Evolutionary conservation across 192 early-diverging fungal species (phyloP).

Genomic region (Helicostylum pulchrum): DNA sequence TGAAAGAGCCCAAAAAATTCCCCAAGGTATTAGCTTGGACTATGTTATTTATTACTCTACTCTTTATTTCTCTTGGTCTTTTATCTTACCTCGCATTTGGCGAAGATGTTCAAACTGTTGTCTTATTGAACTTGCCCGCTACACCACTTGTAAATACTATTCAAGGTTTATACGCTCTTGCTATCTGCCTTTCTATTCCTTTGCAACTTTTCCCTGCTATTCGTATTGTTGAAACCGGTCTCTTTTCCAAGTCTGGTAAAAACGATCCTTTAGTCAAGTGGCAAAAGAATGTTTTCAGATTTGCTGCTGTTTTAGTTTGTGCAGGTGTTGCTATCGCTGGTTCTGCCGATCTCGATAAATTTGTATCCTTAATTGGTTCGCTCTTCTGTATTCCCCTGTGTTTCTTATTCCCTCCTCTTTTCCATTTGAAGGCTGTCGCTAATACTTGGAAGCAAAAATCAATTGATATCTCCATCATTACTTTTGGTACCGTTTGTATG

Average conservation of each 20-base stretch:
- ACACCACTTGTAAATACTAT: slow-evolving; percentile 48
- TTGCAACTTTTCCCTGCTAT: slow-evolving; percentile 70
- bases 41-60: slow-evolving; percentile 41
- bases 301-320: slow-evolving; percentile 48
- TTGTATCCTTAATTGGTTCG: slow-evolving; percentile 61
- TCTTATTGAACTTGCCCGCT: slow-evolving; percentile 66
- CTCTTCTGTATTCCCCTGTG: slow-evolving; percentile 67
- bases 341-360: slow-evolving; percentile 63
- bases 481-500: slow-evolving; percentile 68
- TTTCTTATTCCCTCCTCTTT: slow-evolving; percentile 75
- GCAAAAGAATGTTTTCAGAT: slow-evolving; percentile 69
- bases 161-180: slow-evolving; percentile 68
- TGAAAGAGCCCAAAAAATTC: slow-evolving; percentile 56
- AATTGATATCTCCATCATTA: slow-evolving; percentile 60
- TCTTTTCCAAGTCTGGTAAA: slow-evolving; percentile 59
- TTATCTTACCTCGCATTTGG: slow-evolving; percentile 69
- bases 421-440: slow-evolving; percentile 65
- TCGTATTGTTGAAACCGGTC: slow-evolving; percentile 60
- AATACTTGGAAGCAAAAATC: slow-evolving; percentile 40
- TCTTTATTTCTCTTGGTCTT: slow-evolving; percentile 45
- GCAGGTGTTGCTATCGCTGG: slow-evolving; percentile 59
- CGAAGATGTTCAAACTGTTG: slow-evolving; percentile 62
- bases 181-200: slow-evolving; percentile 75
- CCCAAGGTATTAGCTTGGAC: slow-evolving; percentile 46
- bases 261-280: slow-evolving; percentile 58